phyloP scores from a whole-genome alignment of 208 protist genomes.

The Crithidia expoeki region DNA sequence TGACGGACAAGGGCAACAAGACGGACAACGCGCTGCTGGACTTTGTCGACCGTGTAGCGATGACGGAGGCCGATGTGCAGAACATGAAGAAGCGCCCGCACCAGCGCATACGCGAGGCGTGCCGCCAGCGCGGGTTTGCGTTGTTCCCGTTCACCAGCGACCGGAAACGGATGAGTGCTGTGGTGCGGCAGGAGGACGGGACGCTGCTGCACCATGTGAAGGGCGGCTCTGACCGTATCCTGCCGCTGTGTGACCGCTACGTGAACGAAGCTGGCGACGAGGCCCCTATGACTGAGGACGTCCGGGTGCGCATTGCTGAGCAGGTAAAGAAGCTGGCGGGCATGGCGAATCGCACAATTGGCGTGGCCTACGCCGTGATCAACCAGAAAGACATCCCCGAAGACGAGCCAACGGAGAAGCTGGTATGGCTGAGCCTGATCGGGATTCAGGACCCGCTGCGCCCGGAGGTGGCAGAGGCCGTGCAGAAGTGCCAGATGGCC shows the following conservation, averaged over 20 bases:
- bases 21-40: constrained; percentile 87
- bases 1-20: constrained; percentile 82
- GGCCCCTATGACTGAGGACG: constrained; percentile 41
- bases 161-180: constrained; percentile 88
- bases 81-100: constrained; percentile 56
- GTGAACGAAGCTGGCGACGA: constrained; percentile 57
- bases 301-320: constrained; percentile 35
- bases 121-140: constrained; percentile 47
- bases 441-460: constrained; percentile 95
- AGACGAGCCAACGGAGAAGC: constrained; percentile 68
- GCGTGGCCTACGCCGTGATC: constrained; percentile 63
- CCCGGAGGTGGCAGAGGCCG: constrained; percentile 91
- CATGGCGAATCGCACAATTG: constrained; percentile 85
- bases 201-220: constrained; percentile 82
- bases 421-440: constrained; percentile 94
- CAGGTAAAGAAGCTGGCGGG: constrained; percentile 56
- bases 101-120: constrained; percentile 50
- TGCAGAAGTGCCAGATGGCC: constrained; percentile 91
- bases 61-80: constrained; percentile 27
- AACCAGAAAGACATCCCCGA: constrained; percentile 39
- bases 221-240: constrained; percentile 92
- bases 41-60: constrained; percentile 64
- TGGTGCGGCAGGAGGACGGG: constrained; percentile 52
- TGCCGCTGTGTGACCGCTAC: constrained; percentile 77
- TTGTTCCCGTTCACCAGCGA: constrained; percentile 89